Conservation (phyloP, 306 rosid genomes). For the Trifolium fragiferum region DNA sequence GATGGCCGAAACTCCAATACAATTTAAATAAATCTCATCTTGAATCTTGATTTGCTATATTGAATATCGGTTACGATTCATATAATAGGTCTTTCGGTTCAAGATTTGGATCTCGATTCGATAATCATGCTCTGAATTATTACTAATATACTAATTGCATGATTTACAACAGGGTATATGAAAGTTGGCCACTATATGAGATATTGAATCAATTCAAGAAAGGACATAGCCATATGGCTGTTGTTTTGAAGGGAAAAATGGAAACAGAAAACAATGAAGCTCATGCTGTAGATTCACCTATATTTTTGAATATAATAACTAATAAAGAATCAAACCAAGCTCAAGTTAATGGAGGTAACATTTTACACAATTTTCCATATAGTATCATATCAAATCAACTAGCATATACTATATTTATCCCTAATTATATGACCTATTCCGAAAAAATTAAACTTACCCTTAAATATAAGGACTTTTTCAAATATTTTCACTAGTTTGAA, state of each 20-base stretch:
- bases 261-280: constrained; percentile 31
- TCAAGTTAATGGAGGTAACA: constrained; percentile 48
- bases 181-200: constrained; percentile 77
- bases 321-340: constrained; percentile 32
- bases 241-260: constrained; percentile 59
- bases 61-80: not conserved
- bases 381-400: not conserved
- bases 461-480: no score
- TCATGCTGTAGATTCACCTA: constrained; percentile 32
- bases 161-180: constrained; percentile 62
- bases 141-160: not conserved
- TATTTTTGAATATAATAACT: constrained; percentile 31
- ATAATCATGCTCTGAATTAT: not conserved
- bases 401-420: not conserved
- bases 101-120: not conserved
- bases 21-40: no score
- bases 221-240: constrained; percentile 89
- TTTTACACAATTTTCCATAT: not conserved
- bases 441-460: no score
- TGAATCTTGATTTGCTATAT: no score
- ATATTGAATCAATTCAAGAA: constrained; percentile 68
- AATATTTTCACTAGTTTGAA: no score
- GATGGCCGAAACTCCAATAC: no score
- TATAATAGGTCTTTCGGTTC: no score
- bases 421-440: not conserved